Evolutionary conservation across 2,329 filamentous ascomycete genomes (phyloP).

Genomic region (Ophiosphaerella korrae): DNA sequence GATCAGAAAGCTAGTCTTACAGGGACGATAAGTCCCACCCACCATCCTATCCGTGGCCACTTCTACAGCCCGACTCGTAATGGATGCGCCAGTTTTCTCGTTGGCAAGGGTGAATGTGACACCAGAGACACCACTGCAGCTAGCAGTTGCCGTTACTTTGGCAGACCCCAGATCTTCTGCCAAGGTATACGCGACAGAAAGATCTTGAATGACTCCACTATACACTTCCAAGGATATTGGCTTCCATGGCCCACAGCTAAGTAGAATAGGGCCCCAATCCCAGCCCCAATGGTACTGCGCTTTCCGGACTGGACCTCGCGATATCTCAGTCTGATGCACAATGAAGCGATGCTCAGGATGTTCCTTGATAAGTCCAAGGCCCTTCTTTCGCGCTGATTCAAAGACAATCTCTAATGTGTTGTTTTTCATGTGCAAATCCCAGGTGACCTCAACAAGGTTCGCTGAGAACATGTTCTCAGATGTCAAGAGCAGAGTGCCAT

Average conservation of each 20-base stretch:
- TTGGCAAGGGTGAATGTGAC: constrained; percentile 2
- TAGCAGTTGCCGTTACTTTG: neutral
- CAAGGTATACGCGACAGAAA: constrained; percentile 66
- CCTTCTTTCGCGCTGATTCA: constrained; percentile 58
- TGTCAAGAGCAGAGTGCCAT: constrained; percentile 58
- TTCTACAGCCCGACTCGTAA: neutral
- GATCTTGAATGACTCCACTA: constrained; percentile 66
- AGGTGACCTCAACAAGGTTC: constrained; percentile 59
- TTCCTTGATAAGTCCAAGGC: constrained; percentile 57
- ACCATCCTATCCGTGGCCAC: neutral
- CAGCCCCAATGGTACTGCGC: constrained; percentile 58
- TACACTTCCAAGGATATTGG: constrained; percentile 74
- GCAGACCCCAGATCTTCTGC: constrained; percentile 22
- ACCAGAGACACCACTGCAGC: constrained; percentile 2
- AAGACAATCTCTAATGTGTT: constrained; percentile 63
- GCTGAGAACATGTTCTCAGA: constrained; percentile 68
- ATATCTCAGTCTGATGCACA: constrained; percentile 47
- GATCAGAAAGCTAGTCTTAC: constrained; percentile 46
- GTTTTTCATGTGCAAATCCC: constrained; percentile 41
- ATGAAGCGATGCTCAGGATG: constrained; percentile 60
- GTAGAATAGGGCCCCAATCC: constrained; percentile 57
- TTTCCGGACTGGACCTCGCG: constrained; percentile 59
- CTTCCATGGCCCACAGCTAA: constrained; percentile 64
- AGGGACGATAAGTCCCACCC: neutral
- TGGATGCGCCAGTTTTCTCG: neutral